Evolutionary conservation across 164 flowering plant species (phyloP), one percentile per base, ranked within the genome.

Genomic region (Nelumbo lutea): DNA sequence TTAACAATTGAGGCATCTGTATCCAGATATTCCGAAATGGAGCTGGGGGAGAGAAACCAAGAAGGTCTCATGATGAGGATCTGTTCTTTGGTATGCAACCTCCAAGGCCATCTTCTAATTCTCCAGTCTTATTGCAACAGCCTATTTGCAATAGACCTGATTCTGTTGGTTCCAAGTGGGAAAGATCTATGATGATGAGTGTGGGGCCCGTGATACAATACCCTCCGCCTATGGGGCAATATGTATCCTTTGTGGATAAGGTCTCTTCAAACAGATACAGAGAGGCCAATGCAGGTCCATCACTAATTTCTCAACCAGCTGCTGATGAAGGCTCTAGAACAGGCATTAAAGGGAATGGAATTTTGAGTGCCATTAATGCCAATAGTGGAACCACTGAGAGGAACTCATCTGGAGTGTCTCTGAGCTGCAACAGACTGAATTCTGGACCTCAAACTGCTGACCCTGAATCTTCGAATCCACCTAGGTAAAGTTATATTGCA

Each of bases 311-410:
- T 66, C 89, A 83, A 45, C 73, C 86, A 40, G 98, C 93, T 64
- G 95, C 97, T 70, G 98, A 94, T 83, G 98, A 94, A 74, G 96
- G 98, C 61, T 94, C 97, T 27, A 83, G 98, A 83, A 91, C 97
- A 47, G 97, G 98, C n/a, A 87, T 87, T 40, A 91, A 87, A 79
- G 93, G 95, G n/a, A 86, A 95, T 41, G 88, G 90, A 61, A 75
- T 91, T 43, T 75, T 83, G 79, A 84, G 79, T 65, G 74, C 85
- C 15, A 51, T 83, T 44, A 83, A 78, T 73, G 77, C 89, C 60
- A 70, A 61, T 46, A 60, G 68, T 63, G 71, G 74, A 50, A 68
- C 64, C 10, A 44, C 79, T 53, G 94, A 85, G 43, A 85, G 79
- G 73, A 81, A 73, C 63, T 52, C 77, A 47, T 73, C 86, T 44